Conservation (phyloP, 2,329 filamentous ascomycete species). For the Ilyonectria robusta region DNA sequence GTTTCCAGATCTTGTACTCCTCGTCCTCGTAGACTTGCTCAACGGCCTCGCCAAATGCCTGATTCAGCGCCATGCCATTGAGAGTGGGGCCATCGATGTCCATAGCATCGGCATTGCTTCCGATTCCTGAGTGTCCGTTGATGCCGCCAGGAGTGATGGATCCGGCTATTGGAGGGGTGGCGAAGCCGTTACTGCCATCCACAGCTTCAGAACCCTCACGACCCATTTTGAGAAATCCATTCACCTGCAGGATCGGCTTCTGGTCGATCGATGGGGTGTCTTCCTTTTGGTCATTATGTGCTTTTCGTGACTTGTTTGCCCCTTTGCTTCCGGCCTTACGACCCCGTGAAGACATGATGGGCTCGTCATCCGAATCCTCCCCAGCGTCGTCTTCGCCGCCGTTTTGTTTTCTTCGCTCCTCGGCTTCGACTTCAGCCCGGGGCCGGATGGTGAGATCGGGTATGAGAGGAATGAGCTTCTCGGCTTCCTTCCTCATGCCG, state of each 20-base stretch:
- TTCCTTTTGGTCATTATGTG: conserved; percentile 80
- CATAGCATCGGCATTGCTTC: conserved; percentile 86
- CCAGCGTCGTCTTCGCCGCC: conserved; percentile 86
- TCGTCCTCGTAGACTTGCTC: conserved; percentile 91
- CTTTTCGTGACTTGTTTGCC: conserved; percentile 82
- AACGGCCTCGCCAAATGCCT: conserved; percentile 74
- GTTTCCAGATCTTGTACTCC: conserved; percentile 98
- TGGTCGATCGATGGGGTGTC: conserved; percentile 82
- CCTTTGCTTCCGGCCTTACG: conserved; percentile 86
- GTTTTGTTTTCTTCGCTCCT: conserved; percentile 87
- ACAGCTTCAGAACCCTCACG: conserved; percentile 83
- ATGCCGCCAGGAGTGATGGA: conserved; percentile 82
- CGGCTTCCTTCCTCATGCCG: conserved; percentile 96
- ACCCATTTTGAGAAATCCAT: conserved; percentile 71
- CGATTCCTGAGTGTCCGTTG: conserved; percentile 76
- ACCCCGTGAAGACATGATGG: conserved; percentile 97
- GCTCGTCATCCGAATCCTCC: conserved; percentile 96
- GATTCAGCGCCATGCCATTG: conserved; percentile 74
- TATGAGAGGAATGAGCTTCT: conserved; percentile 95
- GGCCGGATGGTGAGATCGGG: conserved; percentile 93
- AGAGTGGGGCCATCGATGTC: conserved; percentile 86
- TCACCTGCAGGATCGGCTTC: conserved; percentile 79
- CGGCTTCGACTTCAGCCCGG: conserved; percentile 93
- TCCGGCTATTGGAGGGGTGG: conserved; percentile 82
- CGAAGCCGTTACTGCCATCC: conserved; percentile 88